These are phyloP conservation scores for Trichophyton equinum DNA, from an alignment of 2,329 filamentous ascomycete species.

Conservation along the genomic window DNA sequence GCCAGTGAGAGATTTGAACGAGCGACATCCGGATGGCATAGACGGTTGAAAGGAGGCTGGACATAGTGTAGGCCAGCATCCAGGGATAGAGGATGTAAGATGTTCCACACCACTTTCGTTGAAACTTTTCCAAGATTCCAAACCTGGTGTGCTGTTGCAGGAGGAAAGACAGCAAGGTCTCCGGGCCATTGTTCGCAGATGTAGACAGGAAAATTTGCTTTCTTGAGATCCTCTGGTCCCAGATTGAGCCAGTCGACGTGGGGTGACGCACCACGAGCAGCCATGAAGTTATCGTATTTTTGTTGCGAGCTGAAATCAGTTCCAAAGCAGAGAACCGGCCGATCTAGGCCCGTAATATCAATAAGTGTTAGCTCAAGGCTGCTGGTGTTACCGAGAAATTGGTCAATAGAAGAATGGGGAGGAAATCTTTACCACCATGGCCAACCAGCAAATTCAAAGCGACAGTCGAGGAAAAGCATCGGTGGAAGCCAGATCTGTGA, in stretches of 20 bases:
- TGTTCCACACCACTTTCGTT: constrained; percentile 28
- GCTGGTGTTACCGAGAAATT: neutral
- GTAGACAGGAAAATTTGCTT: constrained; percentile 27
- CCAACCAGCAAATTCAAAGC: constrained; percentile 25
- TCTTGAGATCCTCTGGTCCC: constrained; percentile 18
- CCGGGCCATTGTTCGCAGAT: constrained; percentile 23
- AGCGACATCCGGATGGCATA: constrained; percentile 25
- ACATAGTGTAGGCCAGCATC: constrained; percentile 25
- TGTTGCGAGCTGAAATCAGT: constrained; percentile 24
- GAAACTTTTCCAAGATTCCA: constrained; percentile 26
- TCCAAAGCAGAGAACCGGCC: constrained; percentile 24
- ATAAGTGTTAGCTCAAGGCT: neutral
- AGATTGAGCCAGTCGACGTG: constrained; percentile 27
- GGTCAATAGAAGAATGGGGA: neutral
- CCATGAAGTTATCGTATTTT: constrained; percentile 25
- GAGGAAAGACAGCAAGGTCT: constrained; percentile 26
- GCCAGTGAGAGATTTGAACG: constrained; percentile 21
- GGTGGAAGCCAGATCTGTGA: constrained; percentile 25
- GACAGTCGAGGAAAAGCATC: constrained; percentile 27
- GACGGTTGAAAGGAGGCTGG: constrained; percentile 24
- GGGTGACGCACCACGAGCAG: constrained; percentile 22
- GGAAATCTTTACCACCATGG: constrained; percentile 17
- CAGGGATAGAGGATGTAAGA: constrained; percentile 25
- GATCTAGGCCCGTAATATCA: constrained; percentile 11
- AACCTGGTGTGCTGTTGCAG: constrained; percentile 27